Evolutionary conservation across 139 green algal species (phyloP), one percentile per base, ranked within the genome.

Genomic region (Closterium sp.): DNA sequence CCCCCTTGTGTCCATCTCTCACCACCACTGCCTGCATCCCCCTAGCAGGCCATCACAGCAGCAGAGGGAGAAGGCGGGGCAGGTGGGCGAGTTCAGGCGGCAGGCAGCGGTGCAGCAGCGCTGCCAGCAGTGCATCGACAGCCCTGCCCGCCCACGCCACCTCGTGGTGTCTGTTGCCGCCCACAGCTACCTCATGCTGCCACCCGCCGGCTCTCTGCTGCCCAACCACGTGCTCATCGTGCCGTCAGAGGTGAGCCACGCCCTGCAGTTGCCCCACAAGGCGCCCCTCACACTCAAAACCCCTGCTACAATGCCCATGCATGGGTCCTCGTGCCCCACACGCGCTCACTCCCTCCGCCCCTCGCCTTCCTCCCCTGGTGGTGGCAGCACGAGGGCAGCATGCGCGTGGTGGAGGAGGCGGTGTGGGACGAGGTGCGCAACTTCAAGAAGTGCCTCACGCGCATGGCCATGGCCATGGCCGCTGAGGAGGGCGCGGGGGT

Each of bases 401-500:
- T 89, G 7, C 50, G 95, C 7, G 50, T 27, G 17, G 30, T 93
- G 31, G 94, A 96, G 86, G 98, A 99, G 84, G 95, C 93, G n/a
- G 95, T 96, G 9, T 98, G 96, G 97, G 98, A 96, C 0, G 98
- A 99, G 95, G 94, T 99, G 42, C 97, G 98, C 93, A 99, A 99
- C 95, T 99, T 99, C 96, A 98, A 99, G 84, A 99, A 99, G 96
- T 99, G 97, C 95, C 95, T 99, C 29, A 95, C 99, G 7, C 96
- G 97, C 91, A 96, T 96, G 95, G 94, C 89, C 29, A 95, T 99
- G 10, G 96, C 97, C 91, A 95, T 95, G 94, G 94, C 87, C 92
- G 31, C 85, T 17, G 11, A 31, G 4, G 27, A 85, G 9, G 89
- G 89, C 13, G 91, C 92, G 73, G 91, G 95, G 42, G 95, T 97